Evolutionary conservation across 306 rosid species (phyloP).

Genomic region (Quercus variabilis): DNA sequence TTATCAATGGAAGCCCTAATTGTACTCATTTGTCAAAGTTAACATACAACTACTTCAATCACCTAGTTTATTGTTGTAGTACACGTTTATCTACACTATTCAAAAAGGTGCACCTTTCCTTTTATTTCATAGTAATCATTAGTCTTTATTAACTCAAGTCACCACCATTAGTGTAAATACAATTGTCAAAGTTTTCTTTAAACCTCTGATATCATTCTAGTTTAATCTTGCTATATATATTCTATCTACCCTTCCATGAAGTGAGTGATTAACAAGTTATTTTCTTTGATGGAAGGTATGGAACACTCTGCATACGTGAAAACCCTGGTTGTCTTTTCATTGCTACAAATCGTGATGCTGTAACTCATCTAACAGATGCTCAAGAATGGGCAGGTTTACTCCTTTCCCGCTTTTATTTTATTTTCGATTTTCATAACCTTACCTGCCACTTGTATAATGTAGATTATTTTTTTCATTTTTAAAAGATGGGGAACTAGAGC

Average conservation of each 20-base stretch:
- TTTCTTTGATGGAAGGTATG: slow-evolving; percentile 55
- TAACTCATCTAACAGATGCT: slow-evolving; percentile 98
- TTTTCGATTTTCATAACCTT: background rate
- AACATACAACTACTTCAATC: background rate
- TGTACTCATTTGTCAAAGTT: background rate
- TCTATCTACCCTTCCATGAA: background rate
- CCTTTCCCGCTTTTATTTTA: slow-evolving; percentile 4
- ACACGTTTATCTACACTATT: background rate
- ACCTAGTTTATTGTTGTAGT: background rate
- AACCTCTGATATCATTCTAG: slow-evolving; percentile 1
- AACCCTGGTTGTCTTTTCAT: slow-evolving; percentile 99
- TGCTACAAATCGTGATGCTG: slow-evolving; percentile 98
- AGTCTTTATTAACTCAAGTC: background rate
- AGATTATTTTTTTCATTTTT: background rate
- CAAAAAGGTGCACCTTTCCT: background rate
- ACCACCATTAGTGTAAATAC: background rate
- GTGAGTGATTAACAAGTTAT: background rate
- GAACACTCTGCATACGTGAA: slow-evolving; percentile 93
- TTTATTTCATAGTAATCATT: background rate
- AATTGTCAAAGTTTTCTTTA: background rate
- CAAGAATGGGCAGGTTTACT: slow-evolving; percentile 99
- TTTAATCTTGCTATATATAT: background rate
- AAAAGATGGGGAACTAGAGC: background rate
- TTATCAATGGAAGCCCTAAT: background rate
- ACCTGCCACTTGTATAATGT: background rate